A percentile compares a stretch with the other conserved stretches of the same genome.
Conservation (phyloP, 2,329 filamentous ascomycete genomes). For the Chalaropsis ovoidea region DNA sequence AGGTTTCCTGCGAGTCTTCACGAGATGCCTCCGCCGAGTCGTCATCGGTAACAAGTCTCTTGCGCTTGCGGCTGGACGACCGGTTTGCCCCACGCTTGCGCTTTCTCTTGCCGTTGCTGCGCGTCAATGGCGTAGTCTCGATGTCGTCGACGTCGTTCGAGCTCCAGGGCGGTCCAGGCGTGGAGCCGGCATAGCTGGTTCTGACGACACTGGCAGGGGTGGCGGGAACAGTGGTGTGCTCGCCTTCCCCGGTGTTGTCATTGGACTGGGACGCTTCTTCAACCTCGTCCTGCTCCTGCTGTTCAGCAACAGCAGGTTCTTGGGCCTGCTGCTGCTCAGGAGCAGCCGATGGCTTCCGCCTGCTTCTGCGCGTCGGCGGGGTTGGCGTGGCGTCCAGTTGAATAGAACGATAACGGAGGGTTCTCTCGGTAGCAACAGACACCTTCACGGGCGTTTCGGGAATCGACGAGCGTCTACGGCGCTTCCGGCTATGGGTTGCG, state of each 20-base stretch:
- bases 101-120: slow-evolving; percentile 18
- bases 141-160: not conserved
- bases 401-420: slow-evolving; percentile 1
- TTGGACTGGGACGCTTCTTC: not conserved
- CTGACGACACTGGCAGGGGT: not conserved
- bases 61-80: slow-evolving; percentile 17
- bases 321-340: not conserved
- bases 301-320: not conserved
- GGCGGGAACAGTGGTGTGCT: not conserved
- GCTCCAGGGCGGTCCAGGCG: not conserved
- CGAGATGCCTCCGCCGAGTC: not conserved
- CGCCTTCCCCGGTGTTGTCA: not conserved
- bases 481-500: slow-evolving; percentile 1
- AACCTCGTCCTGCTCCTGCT: not conserved
- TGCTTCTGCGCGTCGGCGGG: slow-evolving; percentile 12
- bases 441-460: not conserved
- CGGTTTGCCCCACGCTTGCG: slow-evolving; percentile 21
- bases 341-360: not conserved
- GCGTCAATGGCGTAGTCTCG: slow-evolving; percentile 4
- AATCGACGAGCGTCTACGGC: not conserved
- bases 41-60: not conserved
- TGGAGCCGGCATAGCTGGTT: not conserved
- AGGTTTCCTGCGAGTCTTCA: not conserved
- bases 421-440: not conserved
- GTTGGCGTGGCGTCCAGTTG: slow-evolving; percentile 13